A percentile compares a stretch with the other conserved stretches of the same genome.
phyloP scores from a whole-genome alignment of 1,139 yeast genomes.

The Yamadazyma kanchanaburiensis region DNA sequence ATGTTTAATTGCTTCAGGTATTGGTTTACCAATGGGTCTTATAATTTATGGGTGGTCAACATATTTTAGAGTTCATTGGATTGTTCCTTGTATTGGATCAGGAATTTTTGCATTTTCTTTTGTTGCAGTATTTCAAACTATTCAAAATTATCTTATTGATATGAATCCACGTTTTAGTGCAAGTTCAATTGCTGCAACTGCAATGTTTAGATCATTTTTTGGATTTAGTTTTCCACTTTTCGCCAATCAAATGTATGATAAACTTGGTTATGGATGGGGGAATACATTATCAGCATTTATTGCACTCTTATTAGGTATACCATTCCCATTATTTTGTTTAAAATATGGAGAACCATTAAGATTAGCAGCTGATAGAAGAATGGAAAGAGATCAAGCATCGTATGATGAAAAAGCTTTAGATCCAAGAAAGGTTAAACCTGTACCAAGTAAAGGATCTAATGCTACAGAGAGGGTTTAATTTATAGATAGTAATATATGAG shows the following conservation, averaged over 20 bases:
- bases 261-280: constrained; percentile 63
- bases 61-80: constrained; percentile 46
- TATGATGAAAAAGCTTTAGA: constrained; percentile 27
- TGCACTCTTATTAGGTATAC: constrained; percentile 55
- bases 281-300: constrained; percentile 57
- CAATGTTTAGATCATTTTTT: constrained; percentile 55
- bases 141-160: constrained; percentile 60
- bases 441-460: not conserved
- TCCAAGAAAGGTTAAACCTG: not conserved
- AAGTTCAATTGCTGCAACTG: constrained; percentile 58
- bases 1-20: constrained; percentile 39
- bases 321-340: constrained; percentile 58
- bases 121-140: constrained; percentile 55
- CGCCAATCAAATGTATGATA: constrained; percentile 41
- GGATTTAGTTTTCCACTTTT: constrained; percentile 57
- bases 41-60: constrained; percentile 69
- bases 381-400: constrained; percentile 37
- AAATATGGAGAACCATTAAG: constrained; percentile 55
- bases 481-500: no score
- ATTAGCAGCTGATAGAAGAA: constrained; percentile 50
- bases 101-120: constrained; percentile 55
- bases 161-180: constrained; percentile 67
- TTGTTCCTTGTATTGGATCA: constrained; percentile 56
- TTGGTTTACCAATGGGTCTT: constrained; percentile 49
- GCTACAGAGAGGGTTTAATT: not conserved